These are phyloP conservation scores for Plenodomus lindquistii DNA, from an alignment of 2,329 filamentous ascomycete genomes.

Conservation along the genomic window DNA sequence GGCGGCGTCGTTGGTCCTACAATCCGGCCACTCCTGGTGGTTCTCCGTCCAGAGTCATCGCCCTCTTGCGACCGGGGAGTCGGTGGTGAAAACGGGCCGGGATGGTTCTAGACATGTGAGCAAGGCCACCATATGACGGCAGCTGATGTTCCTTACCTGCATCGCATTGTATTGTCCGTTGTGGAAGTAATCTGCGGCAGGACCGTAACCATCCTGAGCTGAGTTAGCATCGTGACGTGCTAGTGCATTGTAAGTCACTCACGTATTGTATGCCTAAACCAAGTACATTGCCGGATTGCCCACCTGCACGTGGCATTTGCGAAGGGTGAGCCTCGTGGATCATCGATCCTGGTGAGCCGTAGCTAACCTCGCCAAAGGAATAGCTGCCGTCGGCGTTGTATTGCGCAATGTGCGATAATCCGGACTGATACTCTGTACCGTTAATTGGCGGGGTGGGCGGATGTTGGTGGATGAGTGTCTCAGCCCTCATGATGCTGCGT, in stretches of 20 bases:
- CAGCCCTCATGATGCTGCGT: constrained; percentile 29
- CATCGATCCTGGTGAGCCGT: constrained; percentile 34
- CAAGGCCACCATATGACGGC: background rate
- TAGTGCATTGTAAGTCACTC: constrained; percentile 12
- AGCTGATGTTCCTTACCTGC: constrained; percentile 22
- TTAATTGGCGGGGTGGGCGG: constrained; percentile 43
- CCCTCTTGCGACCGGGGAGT: constrained; percentile 50
- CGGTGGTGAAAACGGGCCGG: constrained; percentile 43
- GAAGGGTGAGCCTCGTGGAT: constrained; percentile 33
- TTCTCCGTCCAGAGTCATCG: constrained; percentile 46
- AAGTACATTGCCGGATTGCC: constrained; percentile 22
- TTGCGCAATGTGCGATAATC: constrained; percentile 48
- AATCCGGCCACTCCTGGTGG: constrained; percentile 40
- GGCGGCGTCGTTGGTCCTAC: constrained; percentile 31
- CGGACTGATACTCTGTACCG: constrained; percentile 38
- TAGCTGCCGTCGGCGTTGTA: constrained; percentile 47
- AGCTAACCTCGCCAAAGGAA: constrained; percentile 40
- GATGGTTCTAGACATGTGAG: constrained; percentile 32
- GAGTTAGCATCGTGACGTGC: constrained; percentile 22
- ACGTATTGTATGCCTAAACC: constrained; percentile 41
- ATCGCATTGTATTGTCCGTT: constrained; percentile 30
- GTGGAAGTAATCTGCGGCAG: constrained; percentile 30
- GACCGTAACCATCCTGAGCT: constrained; percentile 38
- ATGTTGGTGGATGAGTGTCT: constrained; percentile 39
- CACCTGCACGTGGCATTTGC: constrained; percentile 32